A percentile compares a stretch with the other conserved stretches of the same genome.
Conservation (phyloP, 805 yeast species). For the Ogataea sp. region DNA sequence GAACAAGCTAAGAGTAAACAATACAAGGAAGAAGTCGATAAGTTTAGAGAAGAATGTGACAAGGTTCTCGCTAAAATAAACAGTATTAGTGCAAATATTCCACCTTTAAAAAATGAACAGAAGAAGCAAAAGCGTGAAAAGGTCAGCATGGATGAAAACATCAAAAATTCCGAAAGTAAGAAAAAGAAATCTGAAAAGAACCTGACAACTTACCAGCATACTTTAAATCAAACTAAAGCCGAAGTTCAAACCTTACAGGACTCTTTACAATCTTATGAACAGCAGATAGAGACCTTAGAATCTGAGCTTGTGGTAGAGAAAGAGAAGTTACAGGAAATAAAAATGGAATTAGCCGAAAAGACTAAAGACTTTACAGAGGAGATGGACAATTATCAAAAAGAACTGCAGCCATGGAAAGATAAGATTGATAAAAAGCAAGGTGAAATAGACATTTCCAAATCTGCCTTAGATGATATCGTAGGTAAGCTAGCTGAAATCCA, state of each 20-base stretch:
- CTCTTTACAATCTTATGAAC: slow-evolving; percentile 34
- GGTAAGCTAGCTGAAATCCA: slow-evolving; percentile 36
- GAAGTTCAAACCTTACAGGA: slow-evolving; percentile 37
- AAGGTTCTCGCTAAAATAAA: slow-evolving; percentile 15
- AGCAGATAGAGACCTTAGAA: slow-evolving; percentile 38
- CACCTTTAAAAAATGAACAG: slow-evolving; percentile 26
- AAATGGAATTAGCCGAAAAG: slow-evolving; percentile 60
- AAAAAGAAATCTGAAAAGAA: slow-evolving; percentile 51
- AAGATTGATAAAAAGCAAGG: slow-evolving; percentile 56
- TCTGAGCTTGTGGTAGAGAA: slow-evolving; percentile 44
- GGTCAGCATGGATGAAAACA: slow-evolving; percentile 69
- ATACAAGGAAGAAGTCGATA: slow-evolving; percentile 28
- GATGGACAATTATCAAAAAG: slow-evolving; percentile 53
- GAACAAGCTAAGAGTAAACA: slow-evolving; percentile 36
- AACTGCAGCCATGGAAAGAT: slow-evolving; percentile 79
- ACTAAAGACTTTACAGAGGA: slow-evolving; percentile 61
- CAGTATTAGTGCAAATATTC: slow-evolving; percentile 16
- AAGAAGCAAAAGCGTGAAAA: slow-evolving; percentile 45
- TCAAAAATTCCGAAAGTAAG: slow-evolving; percentile 55
- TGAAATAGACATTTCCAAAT: slow-evolving; percentile 53
- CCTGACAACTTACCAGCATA: slow-evolving; percentile 37
- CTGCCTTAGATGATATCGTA: slow-evolving; percentile 53
- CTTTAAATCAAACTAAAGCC: slow-evolving; percentile 35
- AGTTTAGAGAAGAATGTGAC: slow-evolving; percentile 22
- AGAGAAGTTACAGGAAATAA: slow-evolving; percentile 49